Conservation (phyloP, 805 yeast species). For the Schizosaccharomyces cryophilus region DNA sequence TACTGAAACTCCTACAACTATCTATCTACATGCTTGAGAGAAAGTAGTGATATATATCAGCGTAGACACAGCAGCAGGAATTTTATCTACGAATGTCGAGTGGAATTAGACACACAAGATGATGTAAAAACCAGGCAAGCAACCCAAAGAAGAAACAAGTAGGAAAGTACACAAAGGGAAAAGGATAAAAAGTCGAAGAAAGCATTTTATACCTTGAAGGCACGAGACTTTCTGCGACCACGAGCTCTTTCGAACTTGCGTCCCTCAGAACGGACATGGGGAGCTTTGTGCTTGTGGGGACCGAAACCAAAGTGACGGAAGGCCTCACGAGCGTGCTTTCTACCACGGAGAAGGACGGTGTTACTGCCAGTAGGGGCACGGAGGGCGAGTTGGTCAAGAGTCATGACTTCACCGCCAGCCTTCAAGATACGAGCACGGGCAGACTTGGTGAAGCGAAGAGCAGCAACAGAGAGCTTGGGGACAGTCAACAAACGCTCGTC, state of each 20-base stretch:
- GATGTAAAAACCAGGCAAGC: not conserved
- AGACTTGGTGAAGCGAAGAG: constrained; percentile 96
- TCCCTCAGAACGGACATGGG: constrained; percentile 90
- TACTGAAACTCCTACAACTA: too few relatives aligned
- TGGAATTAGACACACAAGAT: too few relatives aligned
- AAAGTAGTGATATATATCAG: too few relatives aligned
- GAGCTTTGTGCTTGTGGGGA: constrained; percentile 99
- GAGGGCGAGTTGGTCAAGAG: constrained; percentile 95
- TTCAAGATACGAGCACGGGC: constrained; percentile 92
- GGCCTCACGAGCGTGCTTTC: constrained; percentile 97
- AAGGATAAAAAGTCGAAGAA: not conserved
- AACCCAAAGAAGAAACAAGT: not conserved
- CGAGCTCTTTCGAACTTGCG: constrained; percentile 99
- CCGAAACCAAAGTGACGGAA: constrained; percentile 99
- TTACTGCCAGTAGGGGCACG: constrained; percentile 99
- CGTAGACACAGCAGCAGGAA: too few relatives aligned
- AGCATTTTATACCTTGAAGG: constrained; percentile 85
- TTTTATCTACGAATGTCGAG: too few relatives aligned
- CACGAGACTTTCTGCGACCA: constrained; percentile 98
- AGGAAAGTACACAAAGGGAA: not conserved
- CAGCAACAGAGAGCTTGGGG: constrained; percentile 97
- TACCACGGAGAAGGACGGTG: constrained; percentile 95
- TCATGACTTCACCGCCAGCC: constrained; percentile 99
- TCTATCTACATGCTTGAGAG: too few relatives aligned
- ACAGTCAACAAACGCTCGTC: constrained; percentile 79